Conservation (phyloP, 495 filamentous ascomycete species). For the Talaromyces liani region DNA sequence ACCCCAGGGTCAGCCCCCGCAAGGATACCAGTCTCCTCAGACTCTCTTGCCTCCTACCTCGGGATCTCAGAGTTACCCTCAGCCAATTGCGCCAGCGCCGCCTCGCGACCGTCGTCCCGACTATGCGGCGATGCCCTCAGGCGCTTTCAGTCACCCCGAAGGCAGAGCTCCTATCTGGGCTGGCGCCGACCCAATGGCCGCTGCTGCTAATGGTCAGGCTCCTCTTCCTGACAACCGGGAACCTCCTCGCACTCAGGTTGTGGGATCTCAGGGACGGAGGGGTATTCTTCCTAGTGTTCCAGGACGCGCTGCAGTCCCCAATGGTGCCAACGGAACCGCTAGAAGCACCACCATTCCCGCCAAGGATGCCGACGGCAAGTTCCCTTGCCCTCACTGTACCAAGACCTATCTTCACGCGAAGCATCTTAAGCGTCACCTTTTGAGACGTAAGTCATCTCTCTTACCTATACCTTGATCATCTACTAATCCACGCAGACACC, state of each 20-base stretch:
- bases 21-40: slow-evolving; percentile 53
- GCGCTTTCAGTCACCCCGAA: slow-evolving; percentile 46
- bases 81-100: slow-evolving; percentile 65
- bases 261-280: slow-evolving; percentile 83
- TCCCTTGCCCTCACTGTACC: slow-evolving; percentile 91
- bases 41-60: slow-evolving; percentile 60
- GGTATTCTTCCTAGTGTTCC: slow-evolving; percentile 88
- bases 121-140: slow-evolving; percentile 54
- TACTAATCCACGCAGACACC: slow-evolving; percentile 55
- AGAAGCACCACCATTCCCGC: slow-evolving; percentile 75
- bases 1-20: slow-evolving; percentile 44
- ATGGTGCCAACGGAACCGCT: slow-evolving; percentile 49
- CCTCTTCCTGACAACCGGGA: slow-evolving; percentile 37
- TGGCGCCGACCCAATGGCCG: slow-evolving; percentile 25
- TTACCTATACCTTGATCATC: neutral
- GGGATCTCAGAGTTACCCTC: slow-evolving; percentile 57
- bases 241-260: slow-evolving; percentile 73
- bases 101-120: slow-evolving; percentile 48
- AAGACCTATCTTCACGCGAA: slow-evolving; percentile 98
- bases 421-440: slow-evolving; percentile 90
- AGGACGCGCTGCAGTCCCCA: slow-evolving; percentile 59
- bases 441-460: slow-evolving; percentile 69
- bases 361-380: slow-evolving; percentile 95
- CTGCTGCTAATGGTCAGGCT: slow-evolving; percentile 31
- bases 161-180: slow-evolving; percentile 35